Conservation (phyloP, 2,329 filamentous ascomycete genomes). For the Ophiostoma ips region DNA sequence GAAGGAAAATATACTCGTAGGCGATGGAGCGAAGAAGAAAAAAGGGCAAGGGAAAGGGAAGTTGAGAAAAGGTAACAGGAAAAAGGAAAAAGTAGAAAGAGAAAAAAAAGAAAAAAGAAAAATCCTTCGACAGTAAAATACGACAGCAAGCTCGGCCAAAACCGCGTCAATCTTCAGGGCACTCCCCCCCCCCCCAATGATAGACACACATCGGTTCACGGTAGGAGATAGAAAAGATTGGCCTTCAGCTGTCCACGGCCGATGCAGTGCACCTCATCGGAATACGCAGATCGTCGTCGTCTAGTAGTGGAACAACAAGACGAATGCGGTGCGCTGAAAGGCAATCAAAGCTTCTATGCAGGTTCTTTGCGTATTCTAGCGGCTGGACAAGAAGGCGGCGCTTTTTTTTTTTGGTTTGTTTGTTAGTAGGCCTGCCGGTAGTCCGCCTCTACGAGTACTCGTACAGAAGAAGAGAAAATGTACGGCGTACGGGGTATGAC, state of each 20-base stretch:
- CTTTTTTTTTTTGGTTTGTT: background rate
- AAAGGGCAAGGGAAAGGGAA: background rate
- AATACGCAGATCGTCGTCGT: too few relatives aligned
- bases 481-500: too few relatives aligned
- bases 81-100: background rate
- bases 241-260: too few relatives aligned
- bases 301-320: background rate
- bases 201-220: too few relatives aligned
- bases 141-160: background rate
- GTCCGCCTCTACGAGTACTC: background rate
- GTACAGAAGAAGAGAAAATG: too few relatives aligned
- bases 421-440: too few relatives aligned
- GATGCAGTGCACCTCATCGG: background rate
- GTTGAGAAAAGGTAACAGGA: too few relatives aligned
- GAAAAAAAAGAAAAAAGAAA: background rate
- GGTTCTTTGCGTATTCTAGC: constrained; percentile 25
- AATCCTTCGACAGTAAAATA: background rate
- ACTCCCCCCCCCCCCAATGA: too few relatives aligned
- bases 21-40: background rate
- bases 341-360: constrained; percentile 19
- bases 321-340: background rate
- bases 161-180: too few relatives aligned
- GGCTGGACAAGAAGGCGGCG: constrained; percentile 7
- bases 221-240: too few relatives aligned
- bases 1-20: background rate